These are phyloP conservation scores for Podaxis sp. DNA, from an alignment of 768 basidiomycete species.

Conservation along the genomic window DNA sequence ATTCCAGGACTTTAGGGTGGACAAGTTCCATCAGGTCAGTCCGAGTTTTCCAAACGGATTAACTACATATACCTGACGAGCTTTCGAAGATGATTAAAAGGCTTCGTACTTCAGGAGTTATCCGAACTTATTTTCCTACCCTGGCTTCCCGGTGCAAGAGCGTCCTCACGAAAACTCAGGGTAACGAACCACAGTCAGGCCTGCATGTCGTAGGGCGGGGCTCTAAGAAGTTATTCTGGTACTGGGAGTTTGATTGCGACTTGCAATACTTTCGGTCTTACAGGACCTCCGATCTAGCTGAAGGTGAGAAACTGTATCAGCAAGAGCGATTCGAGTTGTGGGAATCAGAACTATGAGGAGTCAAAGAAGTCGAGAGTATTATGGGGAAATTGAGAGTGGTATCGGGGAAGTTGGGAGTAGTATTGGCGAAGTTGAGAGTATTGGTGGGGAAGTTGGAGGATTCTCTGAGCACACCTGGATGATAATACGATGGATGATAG, in stretches of 20 bases:
- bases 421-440: no score
- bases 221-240: not conserved
- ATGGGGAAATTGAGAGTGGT: no score
- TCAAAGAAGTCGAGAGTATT: no score
- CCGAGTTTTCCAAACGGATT: not conserved
- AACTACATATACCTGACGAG: not conserved
- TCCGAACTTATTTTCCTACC: not conserved
- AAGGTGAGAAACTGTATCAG: not conserved
- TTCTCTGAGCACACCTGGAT: no score
- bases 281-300: not conserved
- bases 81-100: not conserved
- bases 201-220: not conserved
- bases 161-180: not conserved
- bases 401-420: no score
- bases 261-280: not conserved
- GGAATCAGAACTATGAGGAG: not conserved
- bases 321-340: not conserved
- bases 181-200: not conserved
- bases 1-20: not conserved
- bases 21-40: not conserved
- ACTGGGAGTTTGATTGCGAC: not conserved
- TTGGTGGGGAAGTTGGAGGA: no score
- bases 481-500: no score
- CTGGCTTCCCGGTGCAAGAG: not conserved
- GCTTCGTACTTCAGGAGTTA: not conserved